These are phyloP conservation scores for Tardiomyces depauwii DNA, from an alignment of 1,139 yeast species.

Conservation along the genomic window DNA sequence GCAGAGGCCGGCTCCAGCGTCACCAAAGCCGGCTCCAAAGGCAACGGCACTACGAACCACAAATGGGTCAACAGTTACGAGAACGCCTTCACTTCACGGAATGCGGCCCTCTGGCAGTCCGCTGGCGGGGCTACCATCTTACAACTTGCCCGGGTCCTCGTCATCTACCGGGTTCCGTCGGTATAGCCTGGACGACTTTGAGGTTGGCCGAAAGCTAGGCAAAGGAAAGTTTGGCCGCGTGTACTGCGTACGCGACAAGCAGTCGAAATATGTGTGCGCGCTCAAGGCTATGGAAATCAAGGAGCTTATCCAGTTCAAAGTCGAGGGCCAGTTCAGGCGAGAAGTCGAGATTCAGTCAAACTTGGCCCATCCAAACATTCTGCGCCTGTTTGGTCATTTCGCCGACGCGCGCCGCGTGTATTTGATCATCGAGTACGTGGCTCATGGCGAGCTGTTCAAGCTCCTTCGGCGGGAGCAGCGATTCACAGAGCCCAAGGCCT, in stretches of 20 bases:
- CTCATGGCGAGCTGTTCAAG: slow-evolving; percentile 80
- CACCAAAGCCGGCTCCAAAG: too few species aligned
- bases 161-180: slow-evolving; percentile 3
- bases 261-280: slow-evolving; percentile 75
- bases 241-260: slow-evolving; percentile 72
- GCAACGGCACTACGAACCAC: too few species aligned
- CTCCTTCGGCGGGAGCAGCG: slow-evolving; percentile 51
- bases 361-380: slow-evolving; percentile 60
- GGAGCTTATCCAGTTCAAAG: slow-evolving; percentile 62
- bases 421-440: slow-evolving; percentile 71
- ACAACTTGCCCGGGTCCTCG: too few species aligned
- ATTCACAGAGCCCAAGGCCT: slow-evolving; percentile 62
- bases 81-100: slow-evolving; percentile 10
- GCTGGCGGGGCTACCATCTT: too few species aligned
- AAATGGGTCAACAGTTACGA: slow-evolving; percentile 1
- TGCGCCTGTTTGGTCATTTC: slow-evolving; percentile 78
- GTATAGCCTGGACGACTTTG: slow-evolving; percentile 47
- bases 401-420: slow-evolving; percentile 72
- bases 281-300: slow-evolving; percentile 80
- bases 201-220: slow-evolving; percentile 79
- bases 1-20: slow-evolving; percentile 9
- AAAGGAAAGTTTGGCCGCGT: slow-evolving; percentile 92
- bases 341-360: slow-evolving; percentile 87
- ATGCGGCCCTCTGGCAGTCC: slow-evolving; percentile 15
- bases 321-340: slow-evolving; percentile 80